These are phyloP conservation scores for Bolboschoenus planiculmis DNA, from an alignment of 176 grass and related monocot genomes.

Conservation along the genomic window DNA sequence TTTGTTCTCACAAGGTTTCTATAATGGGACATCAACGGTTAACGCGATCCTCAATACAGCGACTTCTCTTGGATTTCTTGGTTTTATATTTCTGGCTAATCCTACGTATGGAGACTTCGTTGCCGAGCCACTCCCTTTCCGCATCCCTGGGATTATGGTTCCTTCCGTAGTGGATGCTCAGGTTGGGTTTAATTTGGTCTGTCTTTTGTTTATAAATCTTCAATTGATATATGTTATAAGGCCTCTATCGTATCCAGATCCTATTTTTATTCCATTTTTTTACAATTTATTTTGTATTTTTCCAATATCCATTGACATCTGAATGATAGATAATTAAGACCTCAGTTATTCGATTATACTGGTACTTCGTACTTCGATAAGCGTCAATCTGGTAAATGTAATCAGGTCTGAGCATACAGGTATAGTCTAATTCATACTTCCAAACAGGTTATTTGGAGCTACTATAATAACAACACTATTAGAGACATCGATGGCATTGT, in stretches of 20 bases:
- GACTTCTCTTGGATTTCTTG: constrained; percentile 34
- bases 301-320: not conserved
- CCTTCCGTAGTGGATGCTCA: constrained; percentile 31
- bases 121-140: constrained; percentile 39
- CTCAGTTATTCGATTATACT: not conserved
- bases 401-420: not conserved
- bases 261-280: not conserved
- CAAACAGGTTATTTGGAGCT: constrained; percentile 38
- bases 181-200: not conserved
- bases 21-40: constrained; percentile 41
- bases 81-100: constrained; percentile 45
- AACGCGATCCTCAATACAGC: constrained; percentile 34
- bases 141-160: constrained; percentile 49
- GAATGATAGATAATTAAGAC: not conserved
- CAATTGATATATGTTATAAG: not conserved
- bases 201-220: not conserved
- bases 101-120: constrained; percentile 44
- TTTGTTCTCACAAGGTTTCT: constrained; percentile 45
- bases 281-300: not conserved
- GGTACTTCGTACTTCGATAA: not conserved
- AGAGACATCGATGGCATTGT: constrained; percentile 13
- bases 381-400: not conserved
- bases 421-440: not conserved
- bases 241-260: not conserved
- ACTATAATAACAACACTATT: constrained; percentile 42